phyloP scores from a whole-genome alignment of 2,329 filamentous ascomycete genomes.

The Neofusicoccum parvum region DNA sequence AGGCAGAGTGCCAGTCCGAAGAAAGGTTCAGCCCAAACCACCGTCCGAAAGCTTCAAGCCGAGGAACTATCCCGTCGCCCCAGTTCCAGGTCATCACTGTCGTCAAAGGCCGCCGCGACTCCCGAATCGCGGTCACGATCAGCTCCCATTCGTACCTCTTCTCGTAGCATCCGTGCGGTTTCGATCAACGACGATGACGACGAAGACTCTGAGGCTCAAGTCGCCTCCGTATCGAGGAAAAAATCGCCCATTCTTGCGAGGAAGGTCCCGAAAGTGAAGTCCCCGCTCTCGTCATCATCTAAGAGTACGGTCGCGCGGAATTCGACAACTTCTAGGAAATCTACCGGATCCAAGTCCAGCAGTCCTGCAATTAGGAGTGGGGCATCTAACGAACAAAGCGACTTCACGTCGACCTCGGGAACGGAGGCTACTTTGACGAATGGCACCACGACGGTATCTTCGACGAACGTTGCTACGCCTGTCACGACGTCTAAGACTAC shows the following conservation, averaged over 20 bases:
- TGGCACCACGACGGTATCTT: not conserved
- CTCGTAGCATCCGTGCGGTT: not conserved
- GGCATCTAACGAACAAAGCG: not conserved
- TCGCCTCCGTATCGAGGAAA: not conserved
- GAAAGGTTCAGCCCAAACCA: not conserved
- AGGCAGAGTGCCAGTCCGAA: constrained; percentile 3
- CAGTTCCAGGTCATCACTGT: not conserved
- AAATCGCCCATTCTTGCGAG: not conserved
- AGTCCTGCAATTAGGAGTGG: no score
- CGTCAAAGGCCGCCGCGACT: not conserved
- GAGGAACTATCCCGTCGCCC: not conserved
- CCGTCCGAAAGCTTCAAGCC: not conserved
- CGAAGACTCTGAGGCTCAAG: not conserved
- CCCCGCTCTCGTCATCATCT: not conserved
- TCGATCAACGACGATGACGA: not conserved
- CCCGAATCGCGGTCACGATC: not conserved
- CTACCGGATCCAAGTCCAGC: not conserved
- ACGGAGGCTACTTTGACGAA: not conserved
- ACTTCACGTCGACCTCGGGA: not conserved
- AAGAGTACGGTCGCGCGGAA: not conserved
- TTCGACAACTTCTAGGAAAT: not conserved
- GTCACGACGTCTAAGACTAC: not conserved
- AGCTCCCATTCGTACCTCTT: not conserved
- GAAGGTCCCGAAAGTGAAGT: not conserved
- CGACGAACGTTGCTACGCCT: not conserved